Percentiles rank a stretch among this genome's conserved stretches.
Conservation (phyloP, 352 stramenopile species). For the Globisporangium emineosum region DNA sequence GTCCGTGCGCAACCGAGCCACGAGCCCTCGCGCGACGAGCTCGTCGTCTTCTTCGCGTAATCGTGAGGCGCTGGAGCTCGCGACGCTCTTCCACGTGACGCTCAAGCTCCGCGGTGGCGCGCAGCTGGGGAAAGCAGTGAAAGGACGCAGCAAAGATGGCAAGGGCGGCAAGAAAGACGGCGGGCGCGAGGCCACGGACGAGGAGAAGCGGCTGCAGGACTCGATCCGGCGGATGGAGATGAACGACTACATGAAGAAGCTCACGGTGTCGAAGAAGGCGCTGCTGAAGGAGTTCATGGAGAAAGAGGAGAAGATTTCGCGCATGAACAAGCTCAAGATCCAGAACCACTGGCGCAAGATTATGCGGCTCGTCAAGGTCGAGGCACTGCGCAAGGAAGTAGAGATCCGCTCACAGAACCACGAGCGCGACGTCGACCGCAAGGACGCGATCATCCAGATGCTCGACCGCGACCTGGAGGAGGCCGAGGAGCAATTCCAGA, state of each 20-base stretch:
- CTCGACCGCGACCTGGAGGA: constrained; percentile 92
- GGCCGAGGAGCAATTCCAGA: constrained; percentile 93
- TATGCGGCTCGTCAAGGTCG: constrained; percentile 93
- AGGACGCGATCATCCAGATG: constrained; percentile 95
- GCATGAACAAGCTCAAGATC: constrained; percentile 91
- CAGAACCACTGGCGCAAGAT: constrained; percentile 96
- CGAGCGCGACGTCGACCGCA: constrained; percentile 93
- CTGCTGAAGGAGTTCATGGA: constrained; percentile 74
- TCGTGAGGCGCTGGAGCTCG: neutral
- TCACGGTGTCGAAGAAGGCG: constrained; percentile 75
- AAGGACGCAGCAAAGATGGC: constrained; percentile 72
- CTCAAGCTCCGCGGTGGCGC: constrained; percentile 58
- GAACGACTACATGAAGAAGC: constrained; percentile 83
- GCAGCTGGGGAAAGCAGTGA: constrained; percentile 77
- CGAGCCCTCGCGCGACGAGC: too few species aligned
- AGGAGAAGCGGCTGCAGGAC: constrained; percentile 69
- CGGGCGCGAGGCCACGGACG: constrained; percentile 37
- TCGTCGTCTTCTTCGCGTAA: too few species aligned
- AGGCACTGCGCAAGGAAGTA: constrained; percentile 89
- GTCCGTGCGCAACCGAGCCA: too few species aligned
- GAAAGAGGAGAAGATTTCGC: constrained; percentile 67
- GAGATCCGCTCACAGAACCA: constrained; percentile 93
- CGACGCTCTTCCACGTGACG: constrained; percentile 28
- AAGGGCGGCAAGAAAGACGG: constrained; percentile 63
- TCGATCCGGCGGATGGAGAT: constrained; percentile 82